Base-by-base conservation (phyloP, 108 stramenopile species). In the Hondaea fermentalgiana region DNA sequence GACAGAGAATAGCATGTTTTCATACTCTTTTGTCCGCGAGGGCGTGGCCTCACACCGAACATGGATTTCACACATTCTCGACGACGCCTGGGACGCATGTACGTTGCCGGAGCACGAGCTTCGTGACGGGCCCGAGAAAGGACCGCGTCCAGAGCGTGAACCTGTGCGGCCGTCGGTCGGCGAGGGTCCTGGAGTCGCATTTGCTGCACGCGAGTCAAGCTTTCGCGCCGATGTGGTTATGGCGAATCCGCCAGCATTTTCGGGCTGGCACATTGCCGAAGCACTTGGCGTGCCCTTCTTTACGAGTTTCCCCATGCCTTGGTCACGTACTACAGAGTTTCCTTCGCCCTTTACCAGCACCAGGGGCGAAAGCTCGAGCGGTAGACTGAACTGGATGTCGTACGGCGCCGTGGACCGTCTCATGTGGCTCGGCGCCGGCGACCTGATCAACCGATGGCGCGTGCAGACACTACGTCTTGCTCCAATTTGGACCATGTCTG, bases 231-330 rank as follows among this genome's bases (percentile, higher is more conserved):
- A 83, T 53, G 76, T 83, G 28, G 76, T 83, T 16, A 83, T 83
- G 17, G 6, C 76, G 25, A 83, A 83, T 28, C 76, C 76, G n/a
- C 76, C 76, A 35, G 45, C 76, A 35, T 83, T 83, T 35, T 47
- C 76, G 19, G 76, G 76, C n/a, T 83, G 76, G 76, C 76, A 83
- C 28, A 83, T 83, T 53, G 76, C 76, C n/a, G 76, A 83, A 45
- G 76, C 76, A 17, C 76, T 83, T 8, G 76, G 76, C 10, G 76
- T 83, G 51, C 76, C 76, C 12, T 45, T 83, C 17, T 83, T 53
- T 83, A 83, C 28, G 76, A 83, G 76, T 23, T 83, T 83, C 23
- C 76, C 76, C n/a, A 83, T 83, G 76, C 76, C 76, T 1, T 83
- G 76, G 76, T 83, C 76, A 6, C 45, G 76, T 12, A 83, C 76